Evolutionary conservation across 345 rosid species (phyloP).

Genomic region (Eucalyptus erythrocorys): DNA sequence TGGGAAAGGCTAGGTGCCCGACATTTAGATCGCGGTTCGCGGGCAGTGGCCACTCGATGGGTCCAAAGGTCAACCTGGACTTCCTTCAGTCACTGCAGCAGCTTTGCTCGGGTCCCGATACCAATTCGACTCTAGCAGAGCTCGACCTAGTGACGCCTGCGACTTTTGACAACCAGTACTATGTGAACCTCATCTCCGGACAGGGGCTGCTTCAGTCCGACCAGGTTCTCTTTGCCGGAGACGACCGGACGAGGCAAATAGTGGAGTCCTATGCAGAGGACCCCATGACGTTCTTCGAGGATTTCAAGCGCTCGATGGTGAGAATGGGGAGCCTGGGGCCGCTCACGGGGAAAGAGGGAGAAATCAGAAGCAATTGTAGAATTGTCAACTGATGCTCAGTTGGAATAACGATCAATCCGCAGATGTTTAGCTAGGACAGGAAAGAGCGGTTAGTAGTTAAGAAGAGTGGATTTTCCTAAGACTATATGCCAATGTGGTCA

Average conservation of each 20-base stretch:
- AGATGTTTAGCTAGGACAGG: neutral
- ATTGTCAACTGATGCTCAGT: slow-evolving; percentile 4
- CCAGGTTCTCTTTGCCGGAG: slow-evolving; percentile 41
- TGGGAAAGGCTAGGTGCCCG: slow-evolving; percentile 75
- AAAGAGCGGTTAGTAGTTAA: neutral
- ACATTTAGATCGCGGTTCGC: slow-evolving; percentile 47
- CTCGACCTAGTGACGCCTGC: slow-evolving; percentile 67
- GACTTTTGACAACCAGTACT: slow-evolving; percentile 84
- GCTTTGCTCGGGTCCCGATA: slow-evolving; percentile 24
- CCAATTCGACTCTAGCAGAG: slow-evolving; percentile 23
- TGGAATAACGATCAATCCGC: neutral
- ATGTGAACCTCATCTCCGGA: slow-evolving; percentile 54
- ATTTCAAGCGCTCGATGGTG: slow-evolving; percentile 53
- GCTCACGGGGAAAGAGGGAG: slow-evolving; percentile 10
- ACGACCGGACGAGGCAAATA: slow-evolving; percentile 30
- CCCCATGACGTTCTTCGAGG: slow-evolving; percentile 38
- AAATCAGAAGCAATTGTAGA: slow-evolving; percentile 46
- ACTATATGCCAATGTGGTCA: neutral
- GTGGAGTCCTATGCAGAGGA: slow-evolving; percentile 48
- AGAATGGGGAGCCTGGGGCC: slow-evolving; percentile 46
- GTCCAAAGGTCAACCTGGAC: slow-evolving; percentile 27
- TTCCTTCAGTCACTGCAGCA: slow-evolving; percentile 62
- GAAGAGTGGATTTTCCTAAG: neutral
- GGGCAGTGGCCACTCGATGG: slow-evolving; percentile 12
- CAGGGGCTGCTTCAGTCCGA: slow-evolving; percentile 79